These are phyloP conservation scores for Penicillium simplicissimum DNA, from an alignment of 495 filamentous ascomycete species.

Conservation along the genomic window DNA sequence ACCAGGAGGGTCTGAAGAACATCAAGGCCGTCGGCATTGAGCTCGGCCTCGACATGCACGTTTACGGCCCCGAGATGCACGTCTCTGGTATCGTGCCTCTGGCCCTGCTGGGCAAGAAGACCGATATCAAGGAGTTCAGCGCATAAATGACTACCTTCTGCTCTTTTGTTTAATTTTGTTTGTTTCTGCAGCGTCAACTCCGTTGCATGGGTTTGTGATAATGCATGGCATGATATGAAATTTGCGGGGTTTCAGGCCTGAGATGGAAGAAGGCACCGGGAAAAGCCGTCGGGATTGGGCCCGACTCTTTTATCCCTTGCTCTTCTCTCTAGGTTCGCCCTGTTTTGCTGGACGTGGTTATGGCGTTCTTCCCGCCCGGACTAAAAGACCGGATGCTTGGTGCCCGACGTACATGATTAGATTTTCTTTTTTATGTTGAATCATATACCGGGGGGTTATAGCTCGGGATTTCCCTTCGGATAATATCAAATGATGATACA, in stretches of 20 bases:
- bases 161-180: constrained; percentile 22
- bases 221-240: constrained; percentile 51
- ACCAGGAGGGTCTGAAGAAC: constrained; percentile 99
- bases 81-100: constrained; percentile 70
- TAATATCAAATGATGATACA: constrained; percentile 37
- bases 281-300: background rate
- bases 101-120: constrained; percentile 62
- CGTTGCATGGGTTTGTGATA: constrained; percentile 44
- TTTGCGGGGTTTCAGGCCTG: constrained; percentile 24
- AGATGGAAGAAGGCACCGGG: background rate
- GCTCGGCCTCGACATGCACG: constrained; percentile 90
- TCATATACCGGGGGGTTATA: constrained; percentile 29
- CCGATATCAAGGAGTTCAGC: constrained; percentile 53
- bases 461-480: constrained; percentile 35
- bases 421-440: constrained; percentile 38
- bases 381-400: constrained; percentile 33
- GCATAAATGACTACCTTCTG: constrained; percentile 33
- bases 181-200: constrained; percentile 38
- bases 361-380: constrained; percentile 35
- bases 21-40: constrained; percentile 95
- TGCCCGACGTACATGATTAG: constrained; percentile 39
- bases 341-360: constrained; percentile 28
- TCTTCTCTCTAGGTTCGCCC: constrained; percentile 4
- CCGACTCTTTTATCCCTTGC: background rate
- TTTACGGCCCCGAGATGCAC: constrained; percentile 97